Percentiles rank a stretch among this genome's conserved stretches.
Evolutionary conservation across 1,284 basidiomycete genomes (phyloP).

Genomic region (Moesziomyces sp.): DNA sequence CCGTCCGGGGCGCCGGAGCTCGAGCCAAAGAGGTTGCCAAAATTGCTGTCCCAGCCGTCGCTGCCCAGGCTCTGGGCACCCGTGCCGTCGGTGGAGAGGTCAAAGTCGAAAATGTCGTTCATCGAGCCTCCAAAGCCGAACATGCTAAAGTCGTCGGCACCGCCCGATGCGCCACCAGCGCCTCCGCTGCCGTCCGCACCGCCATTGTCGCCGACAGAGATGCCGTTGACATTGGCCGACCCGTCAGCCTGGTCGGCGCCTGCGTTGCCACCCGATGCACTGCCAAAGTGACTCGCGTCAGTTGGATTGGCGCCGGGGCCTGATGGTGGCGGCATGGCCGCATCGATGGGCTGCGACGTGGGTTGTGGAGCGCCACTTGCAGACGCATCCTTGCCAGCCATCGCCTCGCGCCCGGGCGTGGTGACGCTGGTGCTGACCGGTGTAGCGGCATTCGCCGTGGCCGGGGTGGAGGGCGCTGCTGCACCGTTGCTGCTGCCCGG

Average conservation of each 20-base stretch:
- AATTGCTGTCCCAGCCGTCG: slow-evolving; percentile 53
- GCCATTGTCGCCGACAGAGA: slow-evolving; percentile 5
- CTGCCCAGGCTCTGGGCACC: slow-evolving; percentile 32
- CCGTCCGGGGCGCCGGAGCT: slow-evolving; percentile 38
- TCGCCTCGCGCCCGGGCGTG: slow-evolving; percentile 47
- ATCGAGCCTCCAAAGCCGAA: slow-evolving; percentile 58
- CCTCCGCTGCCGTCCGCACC: slow-evolving; percentile 15
- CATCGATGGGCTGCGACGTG: slow-evolving; percentile 34
- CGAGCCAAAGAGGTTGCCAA: slow-evolving; percentile 49
- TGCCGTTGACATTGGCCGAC: slow-evolving; percentile 25
- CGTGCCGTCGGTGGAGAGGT: slow-evolving; percentile 48
- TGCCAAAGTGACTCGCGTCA: slow-evolving; percentile 11
- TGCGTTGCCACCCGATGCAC: background rate
- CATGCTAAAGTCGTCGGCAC: slow-evolving; percentile 60
- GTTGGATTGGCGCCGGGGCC: slow-evolving; percentile 27
- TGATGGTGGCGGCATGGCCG: slow-evolving; percentile 38
- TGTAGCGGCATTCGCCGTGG: slow-evolving; percentile 43
- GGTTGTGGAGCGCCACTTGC: slow-evolving; percentile 12
- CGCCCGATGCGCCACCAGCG: slow-evolving; percentile 10
- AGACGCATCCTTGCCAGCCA: slow-evolving; percentile 10
- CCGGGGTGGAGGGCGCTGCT: slow-evolving; percentile 43
- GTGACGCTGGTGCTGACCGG: slow-evolving; percentile 47
- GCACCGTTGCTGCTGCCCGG: slow-evolving; percentile 21
- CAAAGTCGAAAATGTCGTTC: slow-evolving; percentile 65
- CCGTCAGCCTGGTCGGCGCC: slow-evolving; percentile 10